phyloP scores from a whole-genome alignment of 805 yeast genomes.

The Kuraishia hungarica region DNA sequence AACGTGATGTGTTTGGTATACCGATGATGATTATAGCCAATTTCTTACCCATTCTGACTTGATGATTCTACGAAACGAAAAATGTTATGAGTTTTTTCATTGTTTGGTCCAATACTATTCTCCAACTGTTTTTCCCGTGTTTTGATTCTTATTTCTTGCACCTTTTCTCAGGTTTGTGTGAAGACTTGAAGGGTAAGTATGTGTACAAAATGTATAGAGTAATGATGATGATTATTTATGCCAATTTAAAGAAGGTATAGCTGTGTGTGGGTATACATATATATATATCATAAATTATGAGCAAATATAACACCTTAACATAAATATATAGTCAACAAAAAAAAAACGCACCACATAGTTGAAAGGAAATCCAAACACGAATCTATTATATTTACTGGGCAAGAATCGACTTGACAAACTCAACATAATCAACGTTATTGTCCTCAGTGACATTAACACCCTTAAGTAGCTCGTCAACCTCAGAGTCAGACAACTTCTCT shows the following conservation, averaged over 20 bases:
- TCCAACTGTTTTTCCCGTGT: not conserved
- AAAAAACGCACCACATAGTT: not conserved
- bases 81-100: no score
- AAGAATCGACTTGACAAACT: slow-evolving; percentile 86
- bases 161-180: not conserved
- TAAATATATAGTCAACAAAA: not conserved
- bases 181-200: not conserved
- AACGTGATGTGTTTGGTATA: slow-evolving; percentile 90
- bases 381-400: slow-evolving; percentile 50
- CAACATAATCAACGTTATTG: slow-evolving; percentile 91
- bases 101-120: not conserved
- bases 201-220: not conserved
- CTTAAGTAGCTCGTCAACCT: slow-evolving; percentile 92
- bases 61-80: not conserved
- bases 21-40: slow-evolving; percentile 97
- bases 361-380: not conserved
- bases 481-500: slow-evolving; percentile 82
- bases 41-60: slow-evolving; percentile 66
- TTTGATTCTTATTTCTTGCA: not conserved
- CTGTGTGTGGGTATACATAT: not conserved
- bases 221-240: not conserved
- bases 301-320: not conserved
- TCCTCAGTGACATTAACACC: slow-evolving; percentile 92
- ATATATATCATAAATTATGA: not conserved
- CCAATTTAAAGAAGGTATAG: not conserved